These are phyloP conservation scores for Immersiporthe knoxdaviesiana DNA, from an alignment of 2,329 filamentous ascomycete genomes.

Conservation along the genomic window DNA sequence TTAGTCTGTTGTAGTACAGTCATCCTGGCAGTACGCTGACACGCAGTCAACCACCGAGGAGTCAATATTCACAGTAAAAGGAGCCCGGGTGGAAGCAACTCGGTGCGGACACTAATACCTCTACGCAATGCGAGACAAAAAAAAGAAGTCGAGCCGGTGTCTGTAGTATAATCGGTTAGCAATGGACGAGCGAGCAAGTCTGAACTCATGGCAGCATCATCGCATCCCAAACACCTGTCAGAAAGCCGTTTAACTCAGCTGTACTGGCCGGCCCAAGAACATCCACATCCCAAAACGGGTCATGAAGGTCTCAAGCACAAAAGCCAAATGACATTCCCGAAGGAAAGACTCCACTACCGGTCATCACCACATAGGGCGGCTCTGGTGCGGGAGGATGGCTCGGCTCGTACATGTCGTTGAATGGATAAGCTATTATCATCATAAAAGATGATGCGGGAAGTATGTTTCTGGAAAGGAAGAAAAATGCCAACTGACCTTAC, in stretches of 20 bases:
- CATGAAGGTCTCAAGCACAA: slow-evolving; percentile 53
- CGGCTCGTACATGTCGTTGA: slow-evolving; percentile 70
- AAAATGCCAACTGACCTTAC: slow-evolving; percentile 27
- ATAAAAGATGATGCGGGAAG: slow-evolving; percentile 37
- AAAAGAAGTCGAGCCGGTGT: not conserved
- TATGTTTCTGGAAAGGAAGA: not conserved
- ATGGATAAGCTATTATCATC: slow-evolving; percentile 76
- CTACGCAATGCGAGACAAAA: not conserved
- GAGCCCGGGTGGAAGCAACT: not conserved
- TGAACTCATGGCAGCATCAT: not conserved
- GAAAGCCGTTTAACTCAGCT: slow-evolving; percentile 45
- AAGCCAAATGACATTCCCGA: slow-evolving; percentile 61
- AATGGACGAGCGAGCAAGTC: not conserved
- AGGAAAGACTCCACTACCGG: slow-evolving; percentile 73
- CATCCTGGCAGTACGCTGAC: too few relatives aligned
- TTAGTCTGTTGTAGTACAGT: too few relatives aligned
- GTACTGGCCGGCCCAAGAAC: slow-evolving; percentile 39
- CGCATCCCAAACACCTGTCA: slow-evolving; percentile 24
- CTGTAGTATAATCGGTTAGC: slow-evolving; percentile 8
- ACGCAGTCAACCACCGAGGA: too few relatives aligned
- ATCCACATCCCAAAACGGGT: slow-evolving; percentile 58
- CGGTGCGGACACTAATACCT: not conserved
- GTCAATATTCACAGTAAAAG: too few relatives aligned
- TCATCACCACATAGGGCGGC: slow-evolving; percentile 60
- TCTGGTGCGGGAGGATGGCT: slow-evolving; percentile 76